A percentile compares a stretch with the other conserved stretches of the same genome.
Evolutionary conservation across 2,329 filamentous ascomycete genomes (phyloP).

Genomic region (Spiromastix sp.): DNA sequence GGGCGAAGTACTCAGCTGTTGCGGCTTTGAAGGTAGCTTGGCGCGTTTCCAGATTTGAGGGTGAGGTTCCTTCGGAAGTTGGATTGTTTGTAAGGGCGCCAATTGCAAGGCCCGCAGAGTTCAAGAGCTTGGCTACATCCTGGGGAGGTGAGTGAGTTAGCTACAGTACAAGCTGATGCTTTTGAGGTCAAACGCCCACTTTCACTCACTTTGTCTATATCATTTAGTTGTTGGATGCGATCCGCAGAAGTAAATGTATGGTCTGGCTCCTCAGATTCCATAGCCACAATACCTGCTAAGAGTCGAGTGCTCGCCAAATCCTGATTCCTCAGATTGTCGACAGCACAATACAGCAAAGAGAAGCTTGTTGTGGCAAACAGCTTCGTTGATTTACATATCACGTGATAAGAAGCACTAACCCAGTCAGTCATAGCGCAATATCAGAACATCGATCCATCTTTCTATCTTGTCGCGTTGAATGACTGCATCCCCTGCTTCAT

Average conservation of each 20-base stretch:
- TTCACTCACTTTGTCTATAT: slow-evolving; percentile 59
- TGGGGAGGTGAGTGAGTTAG: slow-evolving; percentile 12
- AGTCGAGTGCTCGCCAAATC: no score
- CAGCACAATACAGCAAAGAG: no score
- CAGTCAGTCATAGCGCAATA: no score
- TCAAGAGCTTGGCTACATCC: slow-evolving; percentile 46
- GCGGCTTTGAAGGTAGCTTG: slow-evolving; percentile 49
- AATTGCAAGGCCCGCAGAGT: slow-evolving; percentile 52
- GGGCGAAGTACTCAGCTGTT: slow-evolving; percentile 54
- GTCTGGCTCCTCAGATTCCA: slow-evolving; percentile 16
- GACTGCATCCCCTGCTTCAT: no score
- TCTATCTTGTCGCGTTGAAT: no score
- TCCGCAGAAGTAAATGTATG: slow-evolving; percentile 58
- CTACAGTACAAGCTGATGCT: background rate
- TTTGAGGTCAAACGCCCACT: no score
- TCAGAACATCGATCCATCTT: no score
- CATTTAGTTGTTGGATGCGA: slow-evolving; percentile 68
- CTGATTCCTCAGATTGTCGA: background rate
- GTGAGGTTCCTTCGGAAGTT: slow-evolving; percentile 18
- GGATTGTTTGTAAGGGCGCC: slow-evolving; percentile 49
- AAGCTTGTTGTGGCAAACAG: no score
- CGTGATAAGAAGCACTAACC: no score
- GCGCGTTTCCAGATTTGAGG: slow-evolving; percentile 42
- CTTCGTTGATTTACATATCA: no score
- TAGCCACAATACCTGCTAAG: slow-evolving; percentile 3